Evolutionary conservation across 441 rosid genomes (phyloP).

Genomic region (Capsella rubella): DNA sequence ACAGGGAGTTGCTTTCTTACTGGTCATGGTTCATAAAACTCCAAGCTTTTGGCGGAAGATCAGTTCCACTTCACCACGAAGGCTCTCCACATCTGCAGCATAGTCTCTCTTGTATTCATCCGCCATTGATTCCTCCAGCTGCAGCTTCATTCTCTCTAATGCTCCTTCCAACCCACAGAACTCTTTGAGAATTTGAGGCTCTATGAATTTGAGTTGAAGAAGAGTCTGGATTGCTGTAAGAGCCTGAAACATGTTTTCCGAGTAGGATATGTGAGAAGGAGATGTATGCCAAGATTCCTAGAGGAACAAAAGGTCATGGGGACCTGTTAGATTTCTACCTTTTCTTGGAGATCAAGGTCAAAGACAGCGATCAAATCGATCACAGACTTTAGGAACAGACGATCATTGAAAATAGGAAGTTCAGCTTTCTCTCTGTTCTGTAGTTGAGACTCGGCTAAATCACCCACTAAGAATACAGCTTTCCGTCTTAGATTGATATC

Average conservation of each 20-base stretch:
- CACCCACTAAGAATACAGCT: slow-evolving; percentile 79
- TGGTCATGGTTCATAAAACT: slow-evolving; percentile 45
- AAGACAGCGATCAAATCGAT: slow-evolving; percentile 65
- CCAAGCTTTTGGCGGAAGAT: slow-evolving; percentile 64
- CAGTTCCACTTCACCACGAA: slow-evolving; percentile 73
- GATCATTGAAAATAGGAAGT: slow-evolving; percentile 60
- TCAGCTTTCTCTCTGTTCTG: slow-evolving; percentile 57
- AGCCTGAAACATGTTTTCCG: slow-evolving; percentile 55
- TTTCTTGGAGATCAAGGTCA: slow-evolving; percentile 93
- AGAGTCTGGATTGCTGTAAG: slow-evolving; percentile 76
- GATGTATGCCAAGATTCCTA: slow-evolving; percentile 1
- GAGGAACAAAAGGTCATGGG: slow-evolving; percentile 1
- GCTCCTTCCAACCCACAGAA: slow-evolving; percentile 72
- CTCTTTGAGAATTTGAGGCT: slow-evolving; percentile 67
- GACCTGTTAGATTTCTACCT: slow-evolving; percentile 52
- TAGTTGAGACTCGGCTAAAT: slow-evolving; percentile 69
- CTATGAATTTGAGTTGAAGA: slow-evolving; percentile 64
- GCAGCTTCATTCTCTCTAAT: slow-evolving; percentile 68
- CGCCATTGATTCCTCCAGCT: slow-evolving; percentile 60
- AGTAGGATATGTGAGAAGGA: slow-evolving; percentile 14
- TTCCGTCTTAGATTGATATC: slow-evolving; percentile 76
- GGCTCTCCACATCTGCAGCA: slow-evolving; percentile 67
- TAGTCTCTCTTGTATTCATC: slow-evolving; percentile 71
- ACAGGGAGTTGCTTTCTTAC: slow-evolving; percentile 27
- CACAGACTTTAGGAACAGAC: slow-evolving; percentile 69